Evolutionary conservation across 2,329 filamentous ascomycete species (phyloP).

Genomic region (Stagonosporopsis cucurbitacearum): DNA sequence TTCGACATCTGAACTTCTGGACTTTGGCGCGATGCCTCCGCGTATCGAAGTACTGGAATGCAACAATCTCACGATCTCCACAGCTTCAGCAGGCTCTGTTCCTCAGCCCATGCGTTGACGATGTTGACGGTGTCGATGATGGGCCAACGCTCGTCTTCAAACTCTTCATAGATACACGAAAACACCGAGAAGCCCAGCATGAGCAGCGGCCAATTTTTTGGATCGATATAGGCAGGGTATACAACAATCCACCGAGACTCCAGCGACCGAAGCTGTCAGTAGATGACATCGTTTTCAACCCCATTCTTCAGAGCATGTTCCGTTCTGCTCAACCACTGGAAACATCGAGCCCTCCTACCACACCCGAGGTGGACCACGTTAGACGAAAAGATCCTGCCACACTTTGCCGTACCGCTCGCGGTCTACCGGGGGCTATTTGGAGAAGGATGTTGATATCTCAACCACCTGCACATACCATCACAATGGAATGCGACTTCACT

Average conservation of each 20-base stretch:
- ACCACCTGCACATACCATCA: constrained; percentile 16
- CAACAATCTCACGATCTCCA: constrained; percentile 13
- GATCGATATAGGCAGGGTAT: constrained; percentile 11
- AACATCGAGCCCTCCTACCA: not conserved
- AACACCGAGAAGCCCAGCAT: not conserved
- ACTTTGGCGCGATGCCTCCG: constrained; percentile 16
- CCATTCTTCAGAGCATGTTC: constrained; percentile 17
- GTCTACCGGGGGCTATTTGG: constrained; percentile 15
- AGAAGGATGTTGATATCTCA: constrained; percentile 17
- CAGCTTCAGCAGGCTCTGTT: constrained; percentile 15
- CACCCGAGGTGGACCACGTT: not conserved
- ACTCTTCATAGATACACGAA: constrained; percentile 16
- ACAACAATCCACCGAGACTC: not conserved
- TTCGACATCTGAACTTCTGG: constrained; percentile 17
- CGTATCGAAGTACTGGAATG: constrained; percentile 14
- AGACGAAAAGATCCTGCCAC: constrained; percentile 9
- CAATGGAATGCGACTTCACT: constrained; percentile 20
- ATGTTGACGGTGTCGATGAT: constrained; percentile 2
- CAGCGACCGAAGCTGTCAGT: constrained; percentile 1
- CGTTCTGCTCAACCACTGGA: constrained; percentile 7
- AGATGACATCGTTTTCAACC: constrained; percentile 15
- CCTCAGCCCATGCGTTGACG: constrained; percentile 7
- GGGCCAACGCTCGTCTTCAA: constrained; percentile 18
- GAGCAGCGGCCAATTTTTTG: constrained; percentile 15
- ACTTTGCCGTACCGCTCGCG: constrained; percentile 10